phyloP scores from a whole-genome alignment of 2,329 filamentous ascomycete genomes.

The Trichophyton simii region DNA sequence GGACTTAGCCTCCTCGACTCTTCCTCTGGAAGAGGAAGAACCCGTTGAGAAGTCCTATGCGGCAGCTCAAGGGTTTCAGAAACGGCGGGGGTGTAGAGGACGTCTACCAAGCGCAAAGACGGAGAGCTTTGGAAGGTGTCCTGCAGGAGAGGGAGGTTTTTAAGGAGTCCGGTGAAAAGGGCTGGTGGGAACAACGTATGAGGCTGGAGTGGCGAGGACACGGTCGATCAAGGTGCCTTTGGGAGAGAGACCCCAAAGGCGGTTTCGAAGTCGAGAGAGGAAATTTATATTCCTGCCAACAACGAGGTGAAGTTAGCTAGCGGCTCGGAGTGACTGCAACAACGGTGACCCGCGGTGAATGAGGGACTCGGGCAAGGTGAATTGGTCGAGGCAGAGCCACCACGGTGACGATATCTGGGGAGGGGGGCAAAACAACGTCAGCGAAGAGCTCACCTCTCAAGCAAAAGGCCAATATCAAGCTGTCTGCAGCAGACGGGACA shows the following conservation, averaged over 20 bases:
- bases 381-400: not conserved
- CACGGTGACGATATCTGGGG: not conserved
- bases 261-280: not conserved
- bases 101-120: conserved; percentile 24
- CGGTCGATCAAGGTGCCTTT: conserved; percentile 32
- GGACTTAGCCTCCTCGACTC: conserved; percentile 98
- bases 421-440: not conserved
- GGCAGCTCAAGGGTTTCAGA: conserved; percentile 74
- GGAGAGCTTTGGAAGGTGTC: conserved; percentile 2
- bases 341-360: not conserved
- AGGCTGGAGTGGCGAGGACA: conserved; percentile 19
- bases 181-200: conserved; percentile 5
- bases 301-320: not conserved
- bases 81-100: conserved; percentile 36
- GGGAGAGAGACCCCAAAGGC: conserved; percentile 27
- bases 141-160: conserved; percentile 10
- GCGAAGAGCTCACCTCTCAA: conserved; percentile 1
- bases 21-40: conserved; percentile 99
- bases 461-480: conserved; percentile 1
- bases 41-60: conserved; percentile 96
- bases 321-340: not conserved
- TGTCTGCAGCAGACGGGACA: not conserved
- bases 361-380: not conserved
- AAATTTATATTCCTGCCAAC: not conserved
- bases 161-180: conserved; percentile 4